Base-by-base conservation (phyloP, 2,329 filamentous ascomycete genomes). In the Colletotrichum spaethianum region DNA sequence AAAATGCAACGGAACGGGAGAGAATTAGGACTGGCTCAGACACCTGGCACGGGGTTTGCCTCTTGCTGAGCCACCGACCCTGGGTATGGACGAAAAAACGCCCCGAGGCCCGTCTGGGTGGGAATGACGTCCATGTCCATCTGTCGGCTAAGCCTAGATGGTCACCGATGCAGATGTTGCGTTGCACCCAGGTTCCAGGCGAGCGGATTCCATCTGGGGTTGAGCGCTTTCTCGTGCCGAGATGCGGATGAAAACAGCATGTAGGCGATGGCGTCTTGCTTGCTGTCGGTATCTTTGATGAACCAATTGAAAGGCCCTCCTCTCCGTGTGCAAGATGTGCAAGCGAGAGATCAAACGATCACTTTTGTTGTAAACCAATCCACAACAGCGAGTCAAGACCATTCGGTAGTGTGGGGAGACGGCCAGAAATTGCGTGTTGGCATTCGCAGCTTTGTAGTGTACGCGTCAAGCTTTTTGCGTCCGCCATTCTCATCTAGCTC, bases 381-480 rank as follows among this genome's bases (percentile, higher is more conserved):
- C 18, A 28, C 38, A 28, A 59, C 65, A 28, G 28, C 57, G 42
- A 60, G 44, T 55, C 63, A 68, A 67, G 48, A 38, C 26, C 26
- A 16, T 26, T 44, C 57, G 42, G 36, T 7, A 46, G 12, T 72
- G 69, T 67, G 42, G 64, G 38, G 57, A 56, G 18, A 38, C 20
- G 56, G 46, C 36, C 33, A 46, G 23, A 16, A 53, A 46, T 48
- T 55, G 55, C 38, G 28, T 31, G 44, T 53, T 56, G 40, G 14
- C 48, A 14, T 36, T 33, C 20, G 52, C 28, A 56, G 44, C n/a
- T 16, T 57, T 40, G 46, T 67, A 66, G 44, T 36, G 42, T 67
- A 68, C 50, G 48, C 63, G 56, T 67, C 64, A 68, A 71, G 42
- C 65, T 60, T 71, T 68, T 50, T n/a, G 46, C 23, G 18, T 61